Evolutionary conservation across 306 rosid genomes (phyloP), one percentile per base, ranked within the genome.

Genomic region (Castanea mollissima): DNA sequence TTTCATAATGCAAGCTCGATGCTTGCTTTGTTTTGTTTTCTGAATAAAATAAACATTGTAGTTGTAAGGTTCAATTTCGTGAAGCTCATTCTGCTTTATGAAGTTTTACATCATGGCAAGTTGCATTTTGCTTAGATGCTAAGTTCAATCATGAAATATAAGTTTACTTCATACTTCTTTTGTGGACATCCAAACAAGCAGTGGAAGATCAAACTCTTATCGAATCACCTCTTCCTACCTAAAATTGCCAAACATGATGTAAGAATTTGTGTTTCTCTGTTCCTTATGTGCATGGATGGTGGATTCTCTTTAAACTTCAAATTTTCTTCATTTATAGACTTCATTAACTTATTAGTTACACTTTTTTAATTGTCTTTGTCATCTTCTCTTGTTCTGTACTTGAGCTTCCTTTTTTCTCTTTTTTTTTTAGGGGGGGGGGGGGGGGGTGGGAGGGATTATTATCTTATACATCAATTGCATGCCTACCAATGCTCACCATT

Each of bases 1-100:
- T 67, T 73, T 29, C 69, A 34, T 54, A 73, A n/a, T 57, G 71
- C 76, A 52, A 78, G 76, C 25, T 71, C 59, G 51, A 46, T 21
- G 49, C 38, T 41, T 14, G 68, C 23, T 31, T 65, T 35, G 15
- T 35, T 35, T 35, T 35, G n/a, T 5, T 35, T 34, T 35, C 25
- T 35, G n/a, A 34, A 34, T 34, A 15, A 19, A 34, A 34, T 34
- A 35, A 65, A 67, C 16, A 11, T 19, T 18, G 16, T 3, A 35
- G 25, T 13, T 67, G 52, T 19, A 35, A 19, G n/a, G 20, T 6
- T 64, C 44, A 23, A 59, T 21, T 59, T 15, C 18, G 23, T 59
- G 67, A 59, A 59, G 67, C n/a, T 35, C 27, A 19, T 35, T 15
- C 51, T 67, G 27, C 72, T 32, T 67, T 67, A 9, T 67, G 52